phyloP scores from a whole-genome alignment of 805 yeast species.

The Sugiyamaella marilandica region DNA sequence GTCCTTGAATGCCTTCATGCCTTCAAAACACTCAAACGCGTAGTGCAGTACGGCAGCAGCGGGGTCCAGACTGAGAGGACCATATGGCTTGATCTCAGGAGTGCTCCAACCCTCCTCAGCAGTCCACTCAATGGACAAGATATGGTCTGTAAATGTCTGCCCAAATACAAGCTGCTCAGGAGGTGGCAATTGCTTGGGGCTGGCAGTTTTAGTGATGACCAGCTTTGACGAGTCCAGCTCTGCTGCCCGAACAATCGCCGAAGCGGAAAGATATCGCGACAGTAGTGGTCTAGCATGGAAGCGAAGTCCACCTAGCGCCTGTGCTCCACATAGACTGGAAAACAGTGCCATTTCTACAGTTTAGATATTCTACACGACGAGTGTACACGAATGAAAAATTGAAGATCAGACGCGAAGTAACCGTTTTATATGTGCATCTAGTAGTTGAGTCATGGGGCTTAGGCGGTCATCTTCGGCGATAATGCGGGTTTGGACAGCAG shows the following conservation, averaged over 20 bases:
- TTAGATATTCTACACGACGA: background rate
- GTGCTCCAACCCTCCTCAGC: conserved; percentile 72
- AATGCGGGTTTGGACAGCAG: background rate
- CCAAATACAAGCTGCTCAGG: conserved; percentile 67
- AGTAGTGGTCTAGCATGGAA: background rate
- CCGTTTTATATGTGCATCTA: too few species aligned
- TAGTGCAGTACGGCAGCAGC: conserved; percentile 89
- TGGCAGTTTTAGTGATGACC: conserved; percentile 40
- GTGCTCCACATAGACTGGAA: background rate
- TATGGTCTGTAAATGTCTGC: conserved; percentile 76
- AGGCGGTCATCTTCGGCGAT: too few species aligned
- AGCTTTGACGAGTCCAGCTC: conserved; percentile 54
- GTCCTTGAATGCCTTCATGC: conserved; percentile 84
- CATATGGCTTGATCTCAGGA: conserved; percentile 88
- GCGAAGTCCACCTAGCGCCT: background rate
- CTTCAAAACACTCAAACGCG: conserved; percentile 93
- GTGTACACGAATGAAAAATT: background rate
- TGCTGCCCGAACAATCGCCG: conserved; percentile 24
- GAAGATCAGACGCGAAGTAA: too few species aligned
- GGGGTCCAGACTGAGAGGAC: conserved; percentile 72
- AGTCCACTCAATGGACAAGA: conserved; percentile 84
- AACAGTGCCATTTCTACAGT: background rate
- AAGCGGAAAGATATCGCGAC: conserved; percentile 1
- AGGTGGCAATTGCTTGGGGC: conserved; percentile 53
- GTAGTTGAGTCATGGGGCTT: too few species aligned